Conservation (phyloP, 257 asterid species). For the Solanum sejunctum region DNA sequence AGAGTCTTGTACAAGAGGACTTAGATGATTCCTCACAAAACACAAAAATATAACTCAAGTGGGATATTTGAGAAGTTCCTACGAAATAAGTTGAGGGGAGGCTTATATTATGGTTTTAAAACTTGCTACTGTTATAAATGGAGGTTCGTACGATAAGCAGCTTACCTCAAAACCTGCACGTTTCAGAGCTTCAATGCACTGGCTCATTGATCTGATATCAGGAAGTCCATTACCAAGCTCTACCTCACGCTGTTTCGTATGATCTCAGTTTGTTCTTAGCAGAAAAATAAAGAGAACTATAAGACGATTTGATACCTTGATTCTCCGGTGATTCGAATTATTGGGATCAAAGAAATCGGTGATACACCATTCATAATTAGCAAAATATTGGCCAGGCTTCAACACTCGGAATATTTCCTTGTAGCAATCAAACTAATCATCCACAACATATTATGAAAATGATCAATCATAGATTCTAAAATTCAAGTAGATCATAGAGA, state of each 20-base stretch:
- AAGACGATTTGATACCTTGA: not conserved
- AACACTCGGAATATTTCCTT: conserved; percentile 1
- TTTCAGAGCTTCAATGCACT: not conserved
- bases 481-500: not conserved
- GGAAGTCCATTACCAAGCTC: conserved; percentile 12
- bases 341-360: not conserved
- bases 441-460: not conserved
- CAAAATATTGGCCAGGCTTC: conserved; percentile 1
- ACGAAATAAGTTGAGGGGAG: not conserved
- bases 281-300: not conserved
- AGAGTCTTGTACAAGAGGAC: not conserved
- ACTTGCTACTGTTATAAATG: not conserved
- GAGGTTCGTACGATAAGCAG: not conserved
- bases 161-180: conserved; percentile 7
- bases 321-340: not conserved
- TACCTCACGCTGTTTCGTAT: not conserved
- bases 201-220: conserved; percentile 1
- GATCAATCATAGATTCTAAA: not conserved
- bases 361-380: conserved; percentile 2
- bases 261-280: not conserved
- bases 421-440: not conserved
- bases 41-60: not conserved
- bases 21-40: not conserved
- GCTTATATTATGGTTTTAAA: not conserved
- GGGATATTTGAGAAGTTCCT: not conserved